Evolutionary conservation across 1,284 basidiomycete species (phyloP), one percentile per base, ranked within the genome.

Genomic region (Veloboletus limbatus): DNA sequence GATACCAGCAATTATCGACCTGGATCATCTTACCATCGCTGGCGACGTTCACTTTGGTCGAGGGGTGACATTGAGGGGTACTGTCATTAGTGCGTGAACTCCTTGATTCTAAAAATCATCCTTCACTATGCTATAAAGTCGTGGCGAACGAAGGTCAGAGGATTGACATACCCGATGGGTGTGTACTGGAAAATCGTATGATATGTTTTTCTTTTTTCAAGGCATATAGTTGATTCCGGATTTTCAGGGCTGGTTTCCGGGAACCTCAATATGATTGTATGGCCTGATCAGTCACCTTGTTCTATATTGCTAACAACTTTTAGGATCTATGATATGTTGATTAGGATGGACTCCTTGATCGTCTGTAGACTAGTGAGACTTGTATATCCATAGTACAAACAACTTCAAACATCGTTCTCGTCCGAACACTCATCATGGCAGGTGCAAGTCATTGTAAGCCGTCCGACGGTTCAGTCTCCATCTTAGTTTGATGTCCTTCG

Each of bases 311-410:
- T 55, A 20, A 61, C 13, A 3, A 2, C 96, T 68, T 90, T 95
- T 52, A 97, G 94, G 69, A 98, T 97, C 78, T 95, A 92, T 46
- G 93, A 97, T 74, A 95, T 96, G 72, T 73, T 96, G 58, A 92
- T 92, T 66, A 93, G 93, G 14, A 17, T 30, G 45, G 31, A 28
- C 16, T 22, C 17, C 26, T 17, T 18, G 8, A 22, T 30, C 9
- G 11, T 27, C 22, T 4, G 8, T 34, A 27, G 17, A 35, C 18
- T 35, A 9, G 33, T 25, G n/a, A n/a, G n/a, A n/a, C n/a, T n/a
- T n/a, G n/a, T n/a, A n/a, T n/a, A n/a, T n/a, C n/a, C n/a, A n/a
- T n/a, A 22, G 8, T 8, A 28, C 38, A 63, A 68, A 67, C 14
- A 66, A 37, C 13, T 22, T 16, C 46, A 63, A 67, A 68, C 8